phyloP scores from a whole-genome alignment of 768 basidiomycete genomes.

The Pleurotus ostreatus region DNA sequence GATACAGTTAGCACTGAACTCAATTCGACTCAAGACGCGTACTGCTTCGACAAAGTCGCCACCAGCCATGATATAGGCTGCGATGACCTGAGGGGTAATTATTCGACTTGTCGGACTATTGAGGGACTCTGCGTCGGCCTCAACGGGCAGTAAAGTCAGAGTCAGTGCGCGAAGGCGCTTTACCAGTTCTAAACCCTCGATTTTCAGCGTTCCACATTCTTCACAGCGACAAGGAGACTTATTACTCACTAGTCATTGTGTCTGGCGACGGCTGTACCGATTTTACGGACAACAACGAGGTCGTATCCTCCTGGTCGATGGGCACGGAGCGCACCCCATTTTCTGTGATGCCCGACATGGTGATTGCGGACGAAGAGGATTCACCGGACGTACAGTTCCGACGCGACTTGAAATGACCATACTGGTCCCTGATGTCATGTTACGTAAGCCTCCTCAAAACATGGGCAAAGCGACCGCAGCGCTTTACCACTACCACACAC shows the following conservation, averaged over 20 bases:
- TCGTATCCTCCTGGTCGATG: slow-evolving; percentile 36
- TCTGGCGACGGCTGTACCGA: slow-evolving; percentile 60
- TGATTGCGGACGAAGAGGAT: slow-evolving; percentile 8
- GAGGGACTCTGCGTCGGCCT: slow-evolving; percentile 65
- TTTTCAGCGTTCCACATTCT: too few species aligned
- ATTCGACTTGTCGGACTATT: slow-evolving; percentile 77
- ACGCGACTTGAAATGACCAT: neutral
- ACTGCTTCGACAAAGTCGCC: slow-evolving; percentile 89
- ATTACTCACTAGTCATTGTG: slow-evolving; percentile 65
- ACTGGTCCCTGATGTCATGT: slow-evolving; percentile 5
- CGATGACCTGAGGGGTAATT: slow-evolving; percentile 77
- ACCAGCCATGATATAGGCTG: slow-evolving; percentile 72
- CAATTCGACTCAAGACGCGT: slow-evolving; percentile 22
- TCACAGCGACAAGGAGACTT: neutral
- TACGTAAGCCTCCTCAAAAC: neutral
- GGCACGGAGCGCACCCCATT: slow-evolving; percentile 8
- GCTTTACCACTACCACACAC: neutral
- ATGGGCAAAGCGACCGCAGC: too few species aligned
- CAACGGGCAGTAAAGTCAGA: slow-evolving; percentile 70
- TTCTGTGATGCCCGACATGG: slow-evolving; percentile 28
- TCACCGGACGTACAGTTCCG: neutral
- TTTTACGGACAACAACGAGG: slow-evolving; percentile 39
- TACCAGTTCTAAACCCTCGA: slow-evolving; percentile 58
- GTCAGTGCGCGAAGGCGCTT: slow-evolving; percentile 77
- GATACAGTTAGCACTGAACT: neutral